A percentile compares a stretch with the other conserved stretches of the same genome.
These are phyloP conservation scores for Lentithecium fluviatile DNA, from an alignment of 495 filamentous ascomycete species.

Conservation along the genomic window DNA sequence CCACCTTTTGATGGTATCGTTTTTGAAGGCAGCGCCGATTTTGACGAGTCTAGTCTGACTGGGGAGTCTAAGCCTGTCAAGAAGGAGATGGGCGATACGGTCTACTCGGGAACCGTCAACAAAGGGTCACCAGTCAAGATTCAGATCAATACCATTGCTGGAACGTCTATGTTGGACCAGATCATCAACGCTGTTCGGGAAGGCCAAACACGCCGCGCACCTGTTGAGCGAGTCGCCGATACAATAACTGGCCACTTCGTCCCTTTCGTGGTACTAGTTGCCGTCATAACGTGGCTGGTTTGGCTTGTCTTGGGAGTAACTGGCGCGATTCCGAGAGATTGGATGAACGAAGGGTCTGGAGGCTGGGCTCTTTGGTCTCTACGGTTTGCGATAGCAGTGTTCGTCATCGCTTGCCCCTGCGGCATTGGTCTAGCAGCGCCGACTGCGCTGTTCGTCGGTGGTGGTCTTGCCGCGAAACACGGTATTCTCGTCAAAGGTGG, in stretches of 20 bases:
- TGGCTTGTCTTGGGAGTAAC: slow-evolving; percentile 78
- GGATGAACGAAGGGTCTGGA: slow-evolving; percentile 63
- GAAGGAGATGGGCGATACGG: slow-evolving; percentile 67
- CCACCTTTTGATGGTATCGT: slow-evolving; percentile 82
- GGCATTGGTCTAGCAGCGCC: slow-evolving; percentile 90
- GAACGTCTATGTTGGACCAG: slow-evolving; percentile 86
- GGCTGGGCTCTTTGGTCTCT: slow-evolving; percentile 87
- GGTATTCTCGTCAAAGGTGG: slow-evolving; percentile 95
- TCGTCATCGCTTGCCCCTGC: slow-evolving; percentile 93
- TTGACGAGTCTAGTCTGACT: slow-evolving; percentile 89
- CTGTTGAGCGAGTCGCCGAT: slow-evolving; percentile 83
- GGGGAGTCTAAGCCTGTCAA: slow-evolving; percentile 78
- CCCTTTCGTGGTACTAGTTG: slow-evolving; percentile 76
- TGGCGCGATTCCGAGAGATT: slow-evolving; percentile 64
- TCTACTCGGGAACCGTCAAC: slow-evolving; percentile 88
- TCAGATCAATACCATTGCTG: slow-evolving; percentile 65
- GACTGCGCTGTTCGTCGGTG: slow-evolving; percentile 89
- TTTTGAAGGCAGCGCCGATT: slow-evolving; percentile 61
- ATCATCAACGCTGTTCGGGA: slow-evolving; percentile 89
- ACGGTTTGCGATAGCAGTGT: slow-evolving; percentile 90
- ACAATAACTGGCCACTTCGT: slow-evolving; percentile 85
- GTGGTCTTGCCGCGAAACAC: slow-evolving; percentile 80
- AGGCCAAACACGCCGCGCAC: slow-evolving; percentile 83
- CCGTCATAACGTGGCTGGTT: slow-evolving; percentile 76
- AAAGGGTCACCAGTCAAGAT: slow-evolving; percentile 68